These are phyloP conservation scores for Komagataella phaffii DNA, from an alignment of 805 yeast genomes.

Conservation along the genomic window DNA sequence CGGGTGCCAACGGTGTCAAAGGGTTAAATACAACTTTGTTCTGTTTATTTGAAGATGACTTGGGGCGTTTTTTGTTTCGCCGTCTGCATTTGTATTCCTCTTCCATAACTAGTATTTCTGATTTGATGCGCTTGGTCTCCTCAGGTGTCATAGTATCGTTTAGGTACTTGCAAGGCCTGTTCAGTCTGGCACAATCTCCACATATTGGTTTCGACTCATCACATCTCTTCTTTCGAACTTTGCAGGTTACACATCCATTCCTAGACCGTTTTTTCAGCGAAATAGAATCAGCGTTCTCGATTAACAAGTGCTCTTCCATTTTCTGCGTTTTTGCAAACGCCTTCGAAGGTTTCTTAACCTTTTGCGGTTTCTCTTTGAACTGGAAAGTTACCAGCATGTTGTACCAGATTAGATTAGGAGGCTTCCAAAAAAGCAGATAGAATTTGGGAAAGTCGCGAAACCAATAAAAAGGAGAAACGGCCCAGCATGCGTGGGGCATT, in stretches of 20 bases:
- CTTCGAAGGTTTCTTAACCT: not conserved
- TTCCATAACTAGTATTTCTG: conserved; percentile 25
- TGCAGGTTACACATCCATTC: conserved; percentile 60
- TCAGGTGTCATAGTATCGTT: conserved; percentile 29
- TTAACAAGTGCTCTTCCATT: not conserved
- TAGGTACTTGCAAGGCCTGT: conserved; percentile 33
- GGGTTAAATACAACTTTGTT: conserved; percentile 15
- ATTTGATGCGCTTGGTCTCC: conserved; percentile 21
- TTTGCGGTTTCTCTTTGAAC: not conserved
- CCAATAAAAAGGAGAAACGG: not conserved
- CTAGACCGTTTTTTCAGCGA: conserved; percentile 25
- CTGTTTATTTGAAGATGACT: not conserved
- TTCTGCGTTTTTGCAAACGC: not conserved
- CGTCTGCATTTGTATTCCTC: conserved; percentile 23
- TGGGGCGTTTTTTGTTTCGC: not conserved
- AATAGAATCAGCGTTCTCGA: not conserved
- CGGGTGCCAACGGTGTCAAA: conserved; percentile 5
- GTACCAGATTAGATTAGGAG: not conserved
- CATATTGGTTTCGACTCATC: conserved; percentile 36
- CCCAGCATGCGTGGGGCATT: not conserved
- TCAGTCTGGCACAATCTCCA: conserved; percentile 31
- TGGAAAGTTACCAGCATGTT: not conserved
- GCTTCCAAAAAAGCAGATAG: not conserved
- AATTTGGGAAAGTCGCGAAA: not conserved
- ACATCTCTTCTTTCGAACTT: conserved; percentile 48